A percentile compares a stretch with the other conserved stretches of the same genome.
These are phyloP conservation scores for Lasiodiplodia sp. DNA, from an alignment of 2,329 filamentous ascomycete species.

Conservation along the genomic window DNA sequence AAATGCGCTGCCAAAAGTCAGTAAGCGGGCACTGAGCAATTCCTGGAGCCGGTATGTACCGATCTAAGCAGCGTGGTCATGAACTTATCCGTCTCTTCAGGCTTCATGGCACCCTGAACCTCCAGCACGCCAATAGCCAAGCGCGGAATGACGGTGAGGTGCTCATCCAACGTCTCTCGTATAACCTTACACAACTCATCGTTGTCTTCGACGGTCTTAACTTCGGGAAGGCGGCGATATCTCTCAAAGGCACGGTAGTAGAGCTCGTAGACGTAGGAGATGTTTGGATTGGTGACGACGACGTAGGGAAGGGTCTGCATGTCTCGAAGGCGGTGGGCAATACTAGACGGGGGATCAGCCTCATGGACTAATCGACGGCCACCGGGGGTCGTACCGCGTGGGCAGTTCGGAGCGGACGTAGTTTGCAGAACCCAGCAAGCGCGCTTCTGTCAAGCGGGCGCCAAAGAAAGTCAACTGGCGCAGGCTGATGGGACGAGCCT, in stretches of 20 bases:
- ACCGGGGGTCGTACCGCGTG: constrained; percentile 65
- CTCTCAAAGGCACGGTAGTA: constrained; percentile 97
- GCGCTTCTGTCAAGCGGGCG: constrained; percentile 85
- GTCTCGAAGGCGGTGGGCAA: constrained; percentile 93
- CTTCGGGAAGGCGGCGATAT: constrained; percentile 82
- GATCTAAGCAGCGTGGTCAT: constrained; percentile 94
- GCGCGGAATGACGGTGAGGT: constrained; percentile 92
- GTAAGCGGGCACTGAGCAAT: background rate
- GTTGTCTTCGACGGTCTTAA: constrained; percentile 88
- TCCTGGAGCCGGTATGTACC: constrained; percentile 51
- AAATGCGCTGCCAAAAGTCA: constrained; percentile 73
- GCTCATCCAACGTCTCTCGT: constrained; percentile 79
- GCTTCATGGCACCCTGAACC: constrained; percentile 81
- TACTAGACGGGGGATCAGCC: constrained; percentile 55
- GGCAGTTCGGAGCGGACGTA: constrained; percentile 96
- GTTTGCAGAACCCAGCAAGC: constrained; percentile 92
- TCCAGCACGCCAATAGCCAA: constrained; percentile 94
- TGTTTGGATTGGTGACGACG: constrained; percentile 92
- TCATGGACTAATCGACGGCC: constrained; percentile 7
- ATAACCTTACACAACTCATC: constrained; percentile 84
- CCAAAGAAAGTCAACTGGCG: constrained; percentile 98
- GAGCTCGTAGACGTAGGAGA: constrained; percentile 93
- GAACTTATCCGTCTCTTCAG: constrained; percentile 85
- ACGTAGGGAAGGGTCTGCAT: constrained; percentile 97
- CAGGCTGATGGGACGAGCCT: constrained; percentile 93